A percentile compares a stretch with the other conserved stretches of the same genome.
phyloP scores from a whole-genome alignment of 495 filamentous ascomycete species.

The Neurospora tetrasperma region DNA sequence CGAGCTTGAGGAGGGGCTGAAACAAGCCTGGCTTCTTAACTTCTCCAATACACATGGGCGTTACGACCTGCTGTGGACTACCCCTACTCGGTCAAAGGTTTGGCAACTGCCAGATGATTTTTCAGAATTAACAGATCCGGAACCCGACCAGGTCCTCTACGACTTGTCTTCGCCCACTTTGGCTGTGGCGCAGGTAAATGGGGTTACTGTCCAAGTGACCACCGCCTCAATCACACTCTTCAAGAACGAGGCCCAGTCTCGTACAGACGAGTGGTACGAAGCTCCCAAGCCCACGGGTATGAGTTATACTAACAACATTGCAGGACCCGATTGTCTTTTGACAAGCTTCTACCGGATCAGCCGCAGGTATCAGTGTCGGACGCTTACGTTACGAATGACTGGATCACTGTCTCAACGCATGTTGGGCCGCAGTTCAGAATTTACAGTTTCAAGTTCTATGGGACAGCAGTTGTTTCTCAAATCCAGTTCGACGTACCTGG shows the following conservation, averaged over 20 bases:
- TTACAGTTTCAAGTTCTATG: conserved; percentile 19
- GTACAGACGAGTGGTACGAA: not conserved
- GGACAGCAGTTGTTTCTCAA: conserved; percentile 11
- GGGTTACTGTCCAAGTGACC: conserved; percentile 46
- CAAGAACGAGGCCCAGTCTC: not conserved
- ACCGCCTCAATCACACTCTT: conserved; percentile 6
- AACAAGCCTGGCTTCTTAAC: conserved; percentile 36
- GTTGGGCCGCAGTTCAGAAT: conserved; percentile 21
- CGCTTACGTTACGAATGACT: conserved; percentile 20
- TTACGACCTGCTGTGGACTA: conserved; percentile 38
- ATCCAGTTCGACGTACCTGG: conserved; percentile 21
- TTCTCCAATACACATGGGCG: conserved; percentile 14
- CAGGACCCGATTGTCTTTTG: conserved; percentile 20
- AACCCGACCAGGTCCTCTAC: conserved; percentile 34
- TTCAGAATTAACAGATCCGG: conserved; percentile 20
- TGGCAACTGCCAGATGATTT: conserved; percentile 31
- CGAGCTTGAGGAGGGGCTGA: conserved; percentile 31
- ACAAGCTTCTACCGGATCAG: conserved; percentile 15
- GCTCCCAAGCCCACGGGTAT: not conserved
- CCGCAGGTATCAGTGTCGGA: conserved; percentile 19
- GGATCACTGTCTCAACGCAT: conserved; percentile 28
- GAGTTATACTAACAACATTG: conserved; percentile 1
- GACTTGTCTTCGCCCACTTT: conserved; percentile 46
- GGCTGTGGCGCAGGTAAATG: conserved; percentile 31
- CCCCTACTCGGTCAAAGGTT: conserved; percentile 33